Base-by-base conservation (phyloP, 2,329 filamentous ascomycete genomes). In the Gnomoniopsis smithogilvyi region DNA sequence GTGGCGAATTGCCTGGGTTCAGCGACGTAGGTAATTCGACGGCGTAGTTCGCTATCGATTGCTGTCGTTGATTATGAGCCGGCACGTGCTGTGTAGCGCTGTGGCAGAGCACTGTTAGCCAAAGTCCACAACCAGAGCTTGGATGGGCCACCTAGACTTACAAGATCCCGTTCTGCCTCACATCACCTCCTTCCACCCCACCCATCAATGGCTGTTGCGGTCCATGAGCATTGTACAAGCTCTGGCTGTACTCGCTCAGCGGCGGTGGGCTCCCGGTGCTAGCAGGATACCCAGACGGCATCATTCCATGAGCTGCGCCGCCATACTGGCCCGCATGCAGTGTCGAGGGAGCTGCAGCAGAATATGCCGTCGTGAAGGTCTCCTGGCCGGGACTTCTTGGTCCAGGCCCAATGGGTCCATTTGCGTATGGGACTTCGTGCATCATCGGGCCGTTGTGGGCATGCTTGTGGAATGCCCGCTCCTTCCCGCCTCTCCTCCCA, bases 401-500 rank as follows among this genome's bases (percentile, higher is more conserved):
- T 33, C 54, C 54, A n/a, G 30, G 14, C 4, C 43, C 43, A 6
- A 46, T 15, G 8, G 63, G 59, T 19, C 24, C 49, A 52, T 45
- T 53, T 30, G 51, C 46, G 60, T 66, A 70, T 34, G 66, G 66
- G 14, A 64, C 62, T 55, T 72, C 72, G 36, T 66, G 62, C 63
- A 73, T 67, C 2, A 61, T 57, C 55, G 69, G 54, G 63, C 54
- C 46, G 64, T 56, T n/a, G 59, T 62, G 58, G 67, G 68, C 60
- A 63, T 67, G 51, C 68, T 51, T 21, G 34, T 46, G 67, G 58
- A 75, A 76, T 1, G 72, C 69, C 50, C 70, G 71, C 33, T 74
- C 67, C 48, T 73, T 67, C 2, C 74, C 74, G 24, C 74, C 72
- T 10, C 70, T 70, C 50, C 78, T 71, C 17, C 79, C 78, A 54